Conservation (phyloP, 2,329 filamentous ascomycete species). For the Pseudocercospora crystallina region DNA sequence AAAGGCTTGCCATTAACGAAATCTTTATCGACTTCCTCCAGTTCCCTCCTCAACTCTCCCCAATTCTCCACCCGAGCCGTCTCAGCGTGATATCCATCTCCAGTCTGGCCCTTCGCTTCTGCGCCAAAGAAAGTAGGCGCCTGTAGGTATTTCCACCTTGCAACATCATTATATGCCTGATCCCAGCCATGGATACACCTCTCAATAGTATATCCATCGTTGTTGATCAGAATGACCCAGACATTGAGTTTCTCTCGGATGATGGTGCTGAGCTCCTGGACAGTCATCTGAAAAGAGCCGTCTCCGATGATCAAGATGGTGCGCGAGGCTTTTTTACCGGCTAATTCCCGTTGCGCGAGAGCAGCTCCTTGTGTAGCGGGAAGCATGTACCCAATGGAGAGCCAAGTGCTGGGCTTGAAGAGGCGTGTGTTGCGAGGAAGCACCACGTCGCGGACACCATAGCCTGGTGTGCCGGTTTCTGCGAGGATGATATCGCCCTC, state of each 20-base stretch:
- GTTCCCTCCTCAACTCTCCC: background rate
- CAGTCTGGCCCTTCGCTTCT: background rate
- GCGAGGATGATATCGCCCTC: constrained; percentile 73
- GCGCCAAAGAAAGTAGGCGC: constrained; percentile 17
- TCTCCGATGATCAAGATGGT: constrained; percentile 51
- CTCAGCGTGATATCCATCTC: background rate
- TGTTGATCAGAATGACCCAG: constrained; percentile 46
- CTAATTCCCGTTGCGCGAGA: constrained; percentile 66
- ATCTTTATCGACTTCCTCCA: too few species aligned
- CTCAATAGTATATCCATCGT: constrained; percentile 51
- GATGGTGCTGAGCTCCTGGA: constrained; percentile 65
- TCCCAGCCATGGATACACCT: constrained; percentile 47
- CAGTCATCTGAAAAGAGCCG: constrained; percentile 49
- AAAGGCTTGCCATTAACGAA: too few species aligned
- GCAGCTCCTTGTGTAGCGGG: constrained; percentile 69
- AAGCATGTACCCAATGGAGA: constrained; percentile 65
- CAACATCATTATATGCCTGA: constrained; percentile 19
- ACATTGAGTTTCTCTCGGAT: constrained; percentile 45
- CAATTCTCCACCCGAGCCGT: constrained; percentile 7
- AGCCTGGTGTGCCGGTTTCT: constrained; percentile 85
- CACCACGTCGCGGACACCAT: constrained; percentile 81
- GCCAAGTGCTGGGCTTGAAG: constrained; percentile 76
- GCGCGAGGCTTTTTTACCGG: constrained; percentile 32
- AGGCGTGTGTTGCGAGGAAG: constrained; percentile 74
- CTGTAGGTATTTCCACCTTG: constrained; percentile 13